Evolutionary conservation across 768 basidiomycete genomes (phyloP).

Genomic region (Lactarius vividus): DNA sequence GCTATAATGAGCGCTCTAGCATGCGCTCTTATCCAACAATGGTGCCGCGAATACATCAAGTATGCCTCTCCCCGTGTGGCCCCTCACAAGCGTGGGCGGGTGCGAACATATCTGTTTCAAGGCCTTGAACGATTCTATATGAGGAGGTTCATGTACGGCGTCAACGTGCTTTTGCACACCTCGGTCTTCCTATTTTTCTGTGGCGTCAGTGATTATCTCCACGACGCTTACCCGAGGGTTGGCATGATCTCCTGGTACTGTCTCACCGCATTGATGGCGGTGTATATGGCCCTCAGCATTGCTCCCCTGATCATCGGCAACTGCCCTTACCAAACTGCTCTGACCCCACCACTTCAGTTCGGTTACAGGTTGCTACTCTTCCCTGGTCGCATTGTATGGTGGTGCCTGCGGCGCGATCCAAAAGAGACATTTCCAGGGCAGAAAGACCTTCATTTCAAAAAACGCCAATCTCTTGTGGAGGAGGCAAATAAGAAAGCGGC

Average conservation of each 20-base stretch:
- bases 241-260: neutral
- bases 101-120: constrained; percentile 9
- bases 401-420: neutral
- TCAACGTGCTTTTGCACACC: constrained; percentile 13
- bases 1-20: constrained; percentile 14
- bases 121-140: constrained; percentile 14
- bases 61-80: constrained; percentile 1
- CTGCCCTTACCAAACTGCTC: constrained; percentile 18
- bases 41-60: constrained; percentile 12
- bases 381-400: neutral
- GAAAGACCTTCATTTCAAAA: constrained; percentile 4
- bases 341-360: constrained; percentile 7
- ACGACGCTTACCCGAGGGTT: neutral
- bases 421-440: neutral
- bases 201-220: constrained; percentile 14
- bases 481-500: neutral
- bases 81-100: constrained; percentile 14
- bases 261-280: neutral
- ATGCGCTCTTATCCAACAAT: constrained; percentile 22
- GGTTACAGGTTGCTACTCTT: neutral
- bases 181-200: constrained; percentile 21
- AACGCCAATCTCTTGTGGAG: neutral
- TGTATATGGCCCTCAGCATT: constrained; percentile 15
- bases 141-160: constrained; percentile 6
- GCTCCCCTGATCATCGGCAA: constrained; percentile 11